phyloP scores from a whole-genome alignment of 148 eudicot species.

The Dianthus caryophyllus region DNA sequence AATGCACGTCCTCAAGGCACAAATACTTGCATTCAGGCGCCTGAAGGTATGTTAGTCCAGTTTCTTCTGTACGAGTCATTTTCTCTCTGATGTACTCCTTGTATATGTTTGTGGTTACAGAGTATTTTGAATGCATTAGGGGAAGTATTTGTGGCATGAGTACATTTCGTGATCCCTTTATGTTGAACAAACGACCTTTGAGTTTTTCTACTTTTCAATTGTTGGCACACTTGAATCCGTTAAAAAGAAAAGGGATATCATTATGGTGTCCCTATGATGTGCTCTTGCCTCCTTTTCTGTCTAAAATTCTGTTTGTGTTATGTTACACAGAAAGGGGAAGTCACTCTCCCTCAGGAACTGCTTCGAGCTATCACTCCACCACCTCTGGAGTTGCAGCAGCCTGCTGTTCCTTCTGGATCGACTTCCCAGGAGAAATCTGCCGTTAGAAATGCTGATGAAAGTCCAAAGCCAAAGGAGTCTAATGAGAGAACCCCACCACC shows the following conservation, averaged over 20 bases:
- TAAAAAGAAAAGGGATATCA: not conserved
- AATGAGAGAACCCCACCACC: constrained; percentile 50
- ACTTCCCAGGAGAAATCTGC: constrained; percentile 47
- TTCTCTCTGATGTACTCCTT: constrained; percentile 2
- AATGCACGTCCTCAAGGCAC: constrained; percentile 90
- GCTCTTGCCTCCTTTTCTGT: constrained; percentile 13
- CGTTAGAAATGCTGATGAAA: constrained; percentile 44
- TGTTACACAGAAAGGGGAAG: constrained; percentile 86
- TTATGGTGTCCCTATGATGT: constrained; percentile 1
- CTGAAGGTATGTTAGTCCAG: constrained; percentile 57
- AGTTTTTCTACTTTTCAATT: not conserved
- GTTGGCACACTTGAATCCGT: not conserved
- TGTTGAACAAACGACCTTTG: not conserved
- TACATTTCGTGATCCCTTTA: not conserved
- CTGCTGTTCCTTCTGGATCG: constrained; percentile 40
- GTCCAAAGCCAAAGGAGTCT: constrained; percentile 41
- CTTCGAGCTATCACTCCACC: constrained; percentile 83
- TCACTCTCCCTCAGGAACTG: constrained; percentile 80
- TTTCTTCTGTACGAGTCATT: constrained; percentile 2
- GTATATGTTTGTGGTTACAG: not conserved
- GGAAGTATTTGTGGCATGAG: not conserved
- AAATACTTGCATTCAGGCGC: constrained; percentile 90
- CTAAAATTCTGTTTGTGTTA: constrained; percentile 21
- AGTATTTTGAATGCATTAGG: not conserved
- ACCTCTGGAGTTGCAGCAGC: constrained; percentile 73